Conservation (phyloP, 768 basidiomycete genomes). For the Naematelia encephala region DNA sequence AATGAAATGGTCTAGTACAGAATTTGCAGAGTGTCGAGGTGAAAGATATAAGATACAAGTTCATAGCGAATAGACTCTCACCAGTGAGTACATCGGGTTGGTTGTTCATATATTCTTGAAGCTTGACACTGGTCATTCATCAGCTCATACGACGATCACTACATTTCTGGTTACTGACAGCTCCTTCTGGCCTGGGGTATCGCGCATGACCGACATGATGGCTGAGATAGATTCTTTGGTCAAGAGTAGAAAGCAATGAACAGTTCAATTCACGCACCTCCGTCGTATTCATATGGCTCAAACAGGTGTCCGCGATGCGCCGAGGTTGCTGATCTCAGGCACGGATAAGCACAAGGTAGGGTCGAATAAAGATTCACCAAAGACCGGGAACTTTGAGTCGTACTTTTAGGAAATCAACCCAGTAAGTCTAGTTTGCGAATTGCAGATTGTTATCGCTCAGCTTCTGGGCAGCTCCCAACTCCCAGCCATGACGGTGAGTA, state of each 20-base stretch:
- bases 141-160: background rate
- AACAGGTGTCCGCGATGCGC: background rate
- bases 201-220: slow-evolving; percentile 2
- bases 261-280: too few species aligned
- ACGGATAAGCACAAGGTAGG: background rate
- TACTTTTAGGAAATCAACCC: too few species aligned
- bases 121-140: slow-evolving; percentile 9
- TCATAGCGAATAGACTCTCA: slow-evolving; percentile 1
- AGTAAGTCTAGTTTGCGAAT: background rate
- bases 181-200: slow-evolving; percentile 20
- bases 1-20: too few species aligned
- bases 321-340: background rate
- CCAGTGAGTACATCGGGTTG: slow-evolving; percentile 30
- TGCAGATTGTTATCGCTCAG: background rate
- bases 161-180: slow-evolving; percentile 12
- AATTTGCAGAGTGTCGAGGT: background rate
- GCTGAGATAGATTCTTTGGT: too few species aligned
- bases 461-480: background rate
- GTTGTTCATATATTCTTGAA: slow-evolving; percentile 17
- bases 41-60: too few species aligned
- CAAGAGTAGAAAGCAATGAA: too few species aligned
- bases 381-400: too few species aligned
- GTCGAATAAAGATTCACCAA: background rate
- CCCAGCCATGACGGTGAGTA: background rate
- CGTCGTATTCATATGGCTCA: too few species aligned